phyloP scores from a whole-genome alignment of 1,139 yeast genomes.

The Pneumocystis oryctolagi region DNA sequence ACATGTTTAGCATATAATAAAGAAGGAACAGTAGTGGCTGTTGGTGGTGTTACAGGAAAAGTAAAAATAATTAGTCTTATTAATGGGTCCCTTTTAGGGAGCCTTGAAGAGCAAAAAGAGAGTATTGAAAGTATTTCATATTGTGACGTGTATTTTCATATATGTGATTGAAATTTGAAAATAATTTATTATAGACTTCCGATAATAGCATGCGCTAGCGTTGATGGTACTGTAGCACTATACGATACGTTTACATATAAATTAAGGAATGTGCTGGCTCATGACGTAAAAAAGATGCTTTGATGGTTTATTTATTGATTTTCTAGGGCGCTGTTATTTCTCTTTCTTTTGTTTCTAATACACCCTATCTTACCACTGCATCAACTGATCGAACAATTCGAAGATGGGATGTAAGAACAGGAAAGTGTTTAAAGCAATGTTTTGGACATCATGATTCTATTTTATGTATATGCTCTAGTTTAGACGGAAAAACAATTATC shows the following conservation, averaged over 20 bases:
- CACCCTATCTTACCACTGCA: conserved; percentile 51
- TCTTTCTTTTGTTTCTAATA: conserved; percentile 43
- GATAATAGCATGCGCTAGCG: conserved; percentile 76
- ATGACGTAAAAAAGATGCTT: conserved; percentile 24
- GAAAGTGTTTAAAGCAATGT: conserved; percentile 58
- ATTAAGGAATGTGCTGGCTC: conserved; percentile 51
- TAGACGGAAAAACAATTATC: conserved; percentile 52
- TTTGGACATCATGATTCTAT: conserved; percentile 92
- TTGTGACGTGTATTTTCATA: conserved; percentile 23
- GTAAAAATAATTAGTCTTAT: conserved; percentile 60
- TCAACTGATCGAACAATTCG: conserved; percentile 75
- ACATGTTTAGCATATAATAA: conserved; percentile 8
- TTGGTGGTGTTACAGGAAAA: conserved; percentile 80
- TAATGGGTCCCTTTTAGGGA: conserved; percentile 53
- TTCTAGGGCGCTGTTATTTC: conserved; percentile 62
- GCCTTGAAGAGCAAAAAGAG: conserved; percentile 27
- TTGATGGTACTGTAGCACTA: conserved; percentile 67
- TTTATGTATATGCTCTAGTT: conserved; percentile 57
- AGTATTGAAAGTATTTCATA: conserved; percentile 20
- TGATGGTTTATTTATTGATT: neutral
- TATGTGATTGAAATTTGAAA: conserved; percentile 20
- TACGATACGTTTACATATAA: conserved; percentile 82
- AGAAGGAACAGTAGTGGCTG: conserved; percentile 32
- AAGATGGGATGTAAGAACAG: conserved; percentile 82
- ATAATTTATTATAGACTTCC: conserved; percentile 32